These are phyloP conservation scores for Colletotrichum camelliae DNA, from an alignment of 2,329 filamentous ascomycete species.

Conservation along the genomic window DNA sequence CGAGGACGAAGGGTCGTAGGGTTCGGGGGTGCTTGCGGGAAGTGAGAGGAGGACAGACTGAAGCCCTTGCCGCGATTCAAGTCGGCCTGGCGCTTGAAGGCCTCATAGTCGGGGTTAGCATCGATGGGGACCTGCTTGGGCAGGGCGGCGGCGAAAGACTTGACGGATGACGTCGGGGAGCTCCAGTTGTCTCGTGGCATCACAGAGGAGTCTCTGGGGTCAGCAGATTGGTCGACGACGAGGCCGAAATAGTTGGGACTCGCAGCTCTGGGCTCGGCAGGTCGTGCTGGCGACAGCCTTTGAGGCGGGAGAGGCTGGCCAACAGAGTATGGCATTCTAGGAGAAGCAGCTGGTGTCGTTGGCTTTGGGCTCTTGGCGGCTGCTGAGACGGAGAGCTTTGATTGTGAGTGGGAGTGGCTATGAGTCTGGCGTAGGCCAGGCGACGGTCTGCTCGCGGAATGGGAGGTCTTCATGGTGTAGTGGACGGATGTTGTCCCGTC, in stretches of 20 bases:
- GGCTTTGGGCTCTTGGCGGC: conserved; percentile 41
- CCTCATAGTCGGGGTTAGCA: conserved; percentile 82
- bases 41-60: conserved; percentile 52
- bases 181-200: conserved; percentile 78
- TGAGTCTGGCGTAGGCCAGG: conserved; percentile 36
- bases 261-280: conserved; percentile 49
- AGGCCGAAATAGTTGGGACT: conserved; percentile 92
- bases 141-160: conserved; percentile 70
- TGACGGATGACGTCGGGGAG: conserved; percentile 72
- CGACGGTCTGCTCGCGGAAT: conserved; percentile 37
- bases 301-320: conserved; percentile 58
- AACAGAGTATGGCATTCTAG: conserved; percentile 57
- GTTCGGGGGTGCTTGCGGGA: conserved; percentile 39
- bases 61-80: conserved; percentile 58
- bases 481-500: conserved; percentile 38
- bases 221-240: conserved; percentile 62
- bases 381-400: conserved; percentile 38
- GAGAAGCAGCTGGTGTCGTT: conserved; percentile 58
- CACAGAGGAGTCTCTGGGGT: conserved; percentile 67
- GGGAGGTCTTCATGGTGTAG: conserved; percentile 52
- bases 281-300: conserved; percentile 49
- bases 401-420: conserved; percentile 43
- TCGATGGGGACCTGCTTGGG: conserved; percentile 75
- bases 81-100: conserved; percentile 77
- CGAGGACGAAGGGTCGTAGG: conserved; percentile 43